A percentile compares a stretch with the other conserved stretches of the same genome.
These are phyloP conservation scores for Hygrophoropsis aurantiaca DNA, from an alignment of 768 basidiomycete species.

Conservation along the genomic window DNA sequence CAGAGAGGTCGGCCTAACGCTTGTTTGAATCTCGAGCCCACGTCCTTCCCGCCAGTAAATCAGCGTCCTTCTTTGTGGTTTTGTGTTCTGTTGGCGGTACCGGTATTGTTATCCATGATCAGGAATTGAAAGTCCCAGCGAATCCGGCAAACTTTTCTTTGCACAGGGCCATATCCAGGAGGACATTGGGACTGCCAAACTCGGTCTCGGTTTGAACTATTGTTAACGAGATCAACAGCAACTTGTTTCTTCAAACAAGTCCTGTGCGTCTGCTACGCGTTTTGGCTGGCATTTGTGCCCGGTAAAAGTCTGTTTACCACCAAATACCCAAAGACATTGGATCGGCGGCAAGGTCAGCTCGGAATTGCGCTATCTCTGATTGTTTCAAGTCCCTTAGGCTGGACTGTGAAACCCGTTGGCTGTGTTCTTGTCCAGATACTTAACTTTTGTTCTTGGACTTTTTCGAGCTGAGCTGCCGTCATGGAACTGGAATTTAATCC, in stretches of 20 bases:
- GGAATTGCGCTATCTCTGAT: not conserved
- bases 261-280: too few species aligned
- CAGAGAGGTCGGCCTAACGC: not conserved
- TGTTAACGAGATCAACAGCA: too few species aligned
- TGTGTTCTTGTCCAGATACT: not conserved
- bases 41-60: constrained; percentile 11
- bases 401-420: constrained; percentile 1
- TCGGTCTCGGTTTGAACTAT: constrained; percentile 13
- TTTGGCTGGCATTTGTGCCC: too few species aligned
- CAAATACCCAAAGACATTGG: too few species aligned
- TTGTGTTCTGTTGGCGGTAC: not conserved
- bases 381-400: constrained; percentile 3
- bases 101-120: constrained; percentile 7
- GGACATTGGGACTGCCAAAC: constrained; percentile 12
- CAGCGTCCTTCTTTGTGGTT: not conserved
- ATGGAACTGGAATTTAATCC: constrained; percentile 31
- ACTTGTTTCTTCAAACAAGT: too few species aligned
- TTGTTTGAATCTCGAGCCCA: not conserved
- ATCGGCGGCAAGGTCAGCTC: too few species aligned
- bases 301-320: too few species aligned
- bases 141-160: not conserved
- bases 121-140: constrained; percentile 8
- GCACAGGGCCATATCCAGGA: too few species aligned
- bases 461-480: constrained; percentile 1
- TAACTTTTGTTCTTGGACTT: not conserved